A percentile compares a stretch with the other conserved stretches of the same genome.
phyloP scores from a whole-genome alignment of 768 basidiomycete species.

The Mycena kentingensis region DNA sequence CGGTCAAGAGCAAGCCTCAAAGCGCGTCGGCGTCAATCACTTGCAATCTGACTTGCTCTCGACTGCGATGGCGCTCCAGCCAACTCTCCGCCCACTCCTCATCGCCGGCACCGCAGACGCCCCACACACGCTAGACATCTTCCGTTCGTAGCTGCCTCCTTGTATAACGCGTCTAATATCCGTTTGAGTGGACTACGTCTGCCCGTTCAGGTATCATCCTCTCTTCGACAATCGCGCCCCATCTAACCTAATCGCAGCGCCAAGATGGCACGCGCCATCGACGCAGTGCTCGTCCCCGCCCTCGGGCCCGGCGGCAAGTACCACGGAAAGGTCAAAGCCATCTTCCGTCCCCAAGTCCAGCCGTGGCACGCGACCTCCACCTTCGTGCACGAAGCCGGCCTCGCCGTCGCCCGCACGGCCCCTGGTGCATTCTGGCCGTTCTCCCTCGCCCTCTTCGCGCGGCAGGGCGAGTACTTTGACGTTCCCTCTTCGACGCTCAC shows the following conservation, averaged over 20 bases:
- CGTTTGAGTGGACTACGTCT: conserved; percentile 78
- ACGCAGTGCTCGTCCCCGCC: conserved; percentile 60
- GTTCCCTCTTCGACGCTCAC: conserved; percentile 68
- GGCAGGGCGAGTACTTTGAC: conserved; percentile 80
- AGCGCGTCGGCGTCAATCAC: too few species aligned
- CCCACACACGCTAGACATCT: conserved; percentile 80
- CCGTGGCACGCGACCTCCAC: conserved; percentile 82
- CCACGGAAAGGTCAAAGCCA: conserved; percentile 70
- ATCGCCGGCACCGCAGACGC: conserved; percentile 60
- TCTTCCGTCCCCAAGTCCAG: conserved; percentile 72
- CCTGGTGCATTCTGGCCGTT: conserved; percentile 84
- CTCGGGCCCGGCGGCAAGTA: conserved; percentile 62
- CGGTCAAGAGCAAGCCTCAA: too few species aligned
- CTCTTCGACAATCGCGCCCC: neutral
- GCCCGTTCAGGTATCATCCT: conserved; percentile 66
- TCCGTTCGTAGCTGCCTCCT: conserved; percentile 47
- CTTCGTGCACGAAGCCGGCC: conserved; percentile 75
- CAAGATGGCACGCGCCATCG: conserved; percentile 61
- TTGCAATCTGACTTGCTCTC: too few species aligned
- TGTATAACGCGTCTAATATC: neutral
- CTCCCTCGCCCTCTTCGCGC: conserved; percentile 68
- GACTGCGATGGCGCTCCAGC: conserved; percentile 90
- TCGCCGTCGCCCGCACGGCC: conserved; percentile 72
- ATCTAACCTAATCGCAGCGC: conserved; percentile 41
- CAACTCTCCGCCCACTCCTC: conserved; percentile 64